These are phyloP conservation scores for Meira nashicola DNA, from an alignment of 1,284 basidiomycete species.

Conservation along the genomic window DNA sequence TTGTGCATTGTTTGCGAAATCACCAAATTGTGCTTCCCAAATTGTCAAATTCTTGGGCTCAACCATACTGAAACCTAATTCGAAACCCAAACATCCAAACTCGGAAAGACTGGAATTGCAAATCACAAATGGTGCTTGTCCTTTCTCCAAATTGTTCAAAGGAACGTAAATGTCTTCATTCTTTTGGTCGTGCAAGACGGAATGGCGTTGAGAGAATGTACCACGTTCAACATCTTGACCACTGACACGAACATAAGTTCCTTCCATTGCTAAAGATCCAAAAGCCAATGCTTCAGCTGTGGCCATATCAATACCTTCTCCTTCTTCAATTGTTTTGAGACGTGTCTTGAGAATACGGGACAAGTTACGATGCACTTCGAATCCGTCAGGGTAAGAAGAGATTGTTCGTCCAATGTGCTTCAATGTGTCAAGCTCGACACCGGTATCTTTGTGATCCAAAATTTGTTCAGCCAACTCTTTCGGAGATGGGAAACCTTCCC, in stretches of 20 bases:
- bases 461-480: constrained; percentile 89
- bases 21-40: constrained; percentile 98
- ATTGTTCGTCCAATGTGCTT: constrained; percentile 80
- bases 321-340: constrained; percentile 84
- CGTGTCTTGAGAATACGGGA: constrained; percentile 83
- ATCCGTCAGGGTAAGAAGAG: constrained; percentile 74
- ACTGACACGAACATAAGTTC: constrained; percentile 88
- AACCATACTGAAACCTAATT: constrained; percentile 96
- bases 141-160: constrained; percentile 77
- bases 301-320: constrained; percentile 91
- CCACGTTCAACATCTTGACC: constrained; percentile 99
- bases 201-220: constrained; percentile 99
- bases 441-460: constrained; percentile 82
- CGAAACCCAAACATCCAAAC: constrained; percentile 91
- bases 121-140: constrained; percentile 85
- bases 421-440: constrained; percentile 71
- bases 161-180: constrained; percentile 87
- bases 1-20: constrained; percentile 75
- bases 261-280: constrained; percentile 84
- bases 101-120: constrained; percentile 98
- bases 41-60: constrained; percentile 89
- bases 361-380: constrained; percentile 87
- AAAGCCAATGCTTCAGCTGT: constrained; percentile 99
- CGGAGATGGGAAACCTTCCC: constrained; percentile 97
- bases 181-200: constrained; percentile 90